Evolutionary conservation across 2,329 filamentous ascomycete species (phyloP), one percentile per base, ranked within the genome.

Genomic region (Nannizzia gypsea): DNA sequence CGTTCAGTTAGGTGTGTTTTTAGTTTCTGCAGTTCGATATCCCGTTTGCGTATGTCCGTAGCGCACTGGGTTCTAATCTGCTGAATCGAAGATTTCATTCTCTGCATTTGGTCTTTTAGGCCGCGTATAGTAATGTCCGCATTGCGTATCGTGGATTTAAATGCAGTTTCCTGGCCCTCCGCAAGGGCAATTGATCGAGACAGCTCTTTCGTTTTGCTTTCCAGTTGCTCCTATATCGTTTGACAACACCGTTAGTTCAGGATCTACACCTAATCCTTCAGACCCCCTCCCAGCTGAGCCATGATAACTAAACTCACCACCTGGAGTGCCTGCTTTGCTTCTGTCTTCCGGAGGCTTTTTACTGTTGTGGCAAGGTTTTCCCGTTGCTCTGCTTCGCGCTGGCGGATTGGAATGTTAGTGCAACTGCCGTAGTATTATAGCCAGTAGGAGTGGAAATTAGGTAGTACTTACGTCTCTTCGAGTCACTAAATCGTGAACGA

Each of bases 401-500:
- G 72, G 50, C 1, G 24, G 54, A 11, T 8, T 4, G 34, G n/a
- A 44, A 22, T 46, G 40, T 58, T 24, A 58, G 56, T 58, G 38
- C 38, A 13, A 56, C 28, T 11, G 54, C 11, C n/a, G 36, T n/a
- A 38, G 20, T 55, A 92, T 77, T 90, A 26, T 4, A 17, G 48
- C 28, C 9, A 13, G 36, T n/a, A 57, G 60, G 22, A 20, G 54
- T 4, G 24, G 4, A 8, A 42, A 42, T 6, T 1, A 42, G 38
- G 38, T n/a, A 17, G 38, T 15, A 78, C 84, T 67, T 78, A 95
- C 90, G 72, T 99, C 93, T 78, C 91, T 84, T 65, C 91, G 83
- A 62, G 96, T 73, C 61, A 99, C 89, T 66, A 99, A 75, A 70
- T 99, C 93, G 73, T 99, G 96, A 56, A 99, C 84, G 24, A 99